These are phyloP conservation scores for Phylloporus arenicola DNA, from an alignment of 768 basidiomycete species.

Conservation along the genomic window DNA sequence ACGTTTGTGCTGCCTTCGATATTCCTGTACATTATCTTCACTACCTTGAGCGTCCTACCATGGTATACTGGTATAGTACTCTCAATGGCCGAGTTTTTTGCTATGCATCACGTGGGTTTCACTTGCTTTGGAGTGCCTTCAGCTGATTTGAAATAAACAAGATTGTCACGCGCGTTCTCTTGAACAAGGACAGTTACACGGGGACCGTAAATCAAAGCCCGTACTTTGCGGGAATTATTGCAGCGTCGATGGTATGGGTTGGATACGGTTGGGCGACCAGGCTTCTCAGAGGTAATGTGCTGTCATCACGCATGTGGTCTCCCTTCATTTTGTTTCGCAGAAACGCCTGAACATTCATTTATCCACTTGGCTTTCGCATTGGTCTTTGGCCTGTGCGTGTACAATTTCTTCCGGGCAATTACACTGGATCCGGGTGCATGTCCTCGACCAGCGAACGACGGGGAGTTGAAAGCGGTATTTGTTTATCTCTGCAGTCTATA, in stretches of 20 bases:
- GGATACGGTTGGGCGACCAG: conserved; percentile 75
- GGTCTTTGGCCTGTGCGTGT: conserved; percentile 63
- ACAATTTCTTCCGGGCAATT: conserved; percentile 89
- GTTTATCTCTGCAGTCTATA: background rate
- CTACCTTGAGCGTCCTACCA: conserved; percentile 74
- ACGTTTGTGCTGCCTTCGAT: conserved; percentile 76
- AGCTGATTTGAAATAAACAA: conserved; percentile 26
- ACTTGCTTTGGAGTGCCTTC: background rate
- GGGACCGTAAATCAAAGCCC: conserved; percentile 83
- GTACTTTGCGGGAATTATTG: conserved; percentile 91
- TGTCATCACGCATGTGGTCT: background rate
- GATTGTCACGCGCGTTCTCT: conserved; percentile 80
- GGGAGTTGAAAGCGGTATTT: conserved; percentile 80
- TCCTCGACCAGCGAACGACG: conserved; percentile 74
- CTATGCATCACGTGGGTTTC: conserved; percentile 84
- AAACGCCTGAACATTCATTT: conserved; percentile 70
- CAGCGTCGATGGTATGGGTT: conserved; percentile 82
- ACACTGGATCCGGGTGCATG: conserved; percentile 87
- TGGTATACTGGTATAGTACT: conserved; percentile 88
- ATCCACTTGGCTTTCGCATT: conserved; percentile 75
- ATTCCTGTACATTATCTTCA: conserved; percentile 79
- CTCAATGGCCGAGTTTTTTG: conserved; percentile 82
- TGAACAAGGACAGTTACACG: conserved; percentile 77
- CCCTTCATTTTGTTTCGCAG: conserved; percentile 33
- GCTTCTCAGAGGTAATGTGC: conserved; percentile 59